Conservation (phyloP, 2,329 filamentous ascomycete genomes). For the Clarireedia sp. region DNA sequence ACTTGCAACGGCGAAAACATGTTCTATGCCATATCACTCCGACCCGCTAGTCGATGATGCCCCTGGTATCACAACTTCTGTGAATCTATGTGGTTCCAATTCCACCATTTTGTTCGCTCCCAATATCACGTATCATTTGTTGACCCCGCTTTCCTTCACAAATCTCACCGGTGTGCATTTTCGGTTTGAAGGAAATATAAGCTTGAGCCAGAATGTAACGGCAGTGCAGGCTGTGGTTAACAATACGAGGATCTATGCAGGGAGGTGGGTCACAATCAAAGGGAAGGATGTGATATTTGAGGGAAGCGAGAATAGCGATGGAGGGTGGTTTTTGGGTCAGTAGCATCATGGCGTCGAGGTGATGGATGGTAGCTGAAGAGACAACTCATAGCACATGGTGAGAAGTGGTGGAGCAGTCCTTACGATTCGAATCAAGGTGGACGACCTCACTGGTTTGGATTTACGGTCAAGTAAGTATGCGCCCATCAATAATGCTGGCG, state of each 20-base stretch:
- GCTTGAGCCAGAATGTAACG: slow-evolving; percentile 5
- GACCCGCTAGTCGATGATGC: background rate
- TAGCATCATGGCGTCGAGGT: background rate
- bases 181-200: slow-evolving; percentile 1
- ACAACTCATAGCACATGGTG: background rate
- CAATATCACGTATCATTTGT: slow-evolving; percentile 1
- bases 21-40: slow-evolving; percentile 1
- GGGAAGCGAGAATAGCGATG: background rate
- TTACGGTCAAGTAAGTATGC: background rate
- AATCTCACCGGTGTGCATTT: background rate
- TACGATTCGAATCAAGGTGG: background rate
- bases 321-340: slow-evolving; percentile 1
- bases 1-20: background rate
- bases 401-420: background rate
- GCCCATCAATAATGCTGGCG: background rate
- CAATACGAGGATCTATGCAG: background rate
- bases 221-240: slow-evolving; percentile 1
- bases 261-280: slow-evolving; percentile 3
- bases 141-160: background rate
- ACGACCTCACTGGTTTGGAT: slow-evolving; percentile 4
- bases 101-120: background rate
- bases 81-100: background rate
- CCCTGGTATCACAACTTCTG: background rate
- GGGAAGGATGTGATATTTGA: background rate
- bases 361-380: background rate